These are phyloP conservation scores for Jasminum sambac DNA, from an alignment of 257 asterid species.

Conservation along the genomic window DNA sequence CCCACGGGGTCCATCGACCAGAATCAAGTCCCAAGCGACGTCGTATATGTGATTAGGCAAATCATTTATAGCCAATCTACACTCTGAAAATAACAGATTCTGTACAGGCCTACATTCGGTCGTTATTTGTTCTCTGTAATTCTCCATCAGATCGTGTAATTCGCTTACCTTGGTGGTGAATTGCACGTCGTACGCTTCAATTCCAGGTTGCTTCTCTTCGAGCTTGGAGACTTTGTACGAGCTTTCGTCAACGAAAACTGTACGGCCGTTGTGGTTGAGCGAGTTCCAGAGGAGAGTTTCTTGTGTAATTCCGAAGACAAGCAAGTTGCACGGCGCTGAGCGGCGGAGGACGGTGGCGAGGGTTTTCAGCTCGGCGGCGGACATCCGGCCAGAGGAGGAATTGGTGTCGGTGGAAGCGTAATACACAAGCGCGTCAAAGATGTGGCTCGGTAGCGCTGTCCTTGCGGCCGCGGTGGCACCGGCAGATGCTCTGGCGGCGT, in stretches of 20 bases:
- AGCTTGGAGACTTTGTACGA: slow-evolving; percentile 46
- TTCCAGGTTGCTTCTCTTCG: slow-evolving; percentile 54
- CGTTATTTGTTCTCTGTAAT: slow-evolving; percentile 42
- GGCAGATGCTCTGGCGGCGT: slow-evolving; percentile 22
- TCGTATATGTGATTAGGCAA: slow-evolving; percentile 86
- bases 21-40: slow-evolving; percentile 76
- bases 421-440: slow-evolving; percentile 69
- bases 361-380: slow-evolving; percentile 46
- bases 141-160: slow-evolving; percentile 48
- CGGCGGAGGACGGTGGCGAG: slow-evolving; percentile 60
- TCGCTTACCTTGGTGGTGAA: slow-evolving; percentile 68
- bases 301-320: slow-evolving; percentile 76
- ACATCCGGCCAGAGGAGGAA: slow-evolving; percentile 43
- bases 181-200: slow-evolving; percentile 80
- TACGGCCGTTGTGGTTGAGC: slow-evolving; percentile 72
- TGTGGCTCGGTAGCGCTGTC: slow-evolving; percentile 38
- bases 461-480: slow-evolving; percentile 14
- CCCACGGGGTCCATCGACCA: slow-evolving; percentile 82
- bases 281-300: slow-evolving; percentile 80
- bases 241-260: slow-evolving; percentile 71
- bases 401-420: slow-evolving; percentile 56
- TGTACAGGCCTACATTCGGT: slow-evolving; percentile 72
- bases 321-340: slow-evolving; percentile 69
- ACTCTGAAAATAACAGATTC: slow-evolving; percentile 80
- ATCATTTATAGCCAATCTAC: slow-evolving; percentile 72